These are phyloP conservation scores for Metschnikowia drakensbergensis DNA, from an alignment of 805 yeast genomes.

Conservation along the genomic window DNA sequence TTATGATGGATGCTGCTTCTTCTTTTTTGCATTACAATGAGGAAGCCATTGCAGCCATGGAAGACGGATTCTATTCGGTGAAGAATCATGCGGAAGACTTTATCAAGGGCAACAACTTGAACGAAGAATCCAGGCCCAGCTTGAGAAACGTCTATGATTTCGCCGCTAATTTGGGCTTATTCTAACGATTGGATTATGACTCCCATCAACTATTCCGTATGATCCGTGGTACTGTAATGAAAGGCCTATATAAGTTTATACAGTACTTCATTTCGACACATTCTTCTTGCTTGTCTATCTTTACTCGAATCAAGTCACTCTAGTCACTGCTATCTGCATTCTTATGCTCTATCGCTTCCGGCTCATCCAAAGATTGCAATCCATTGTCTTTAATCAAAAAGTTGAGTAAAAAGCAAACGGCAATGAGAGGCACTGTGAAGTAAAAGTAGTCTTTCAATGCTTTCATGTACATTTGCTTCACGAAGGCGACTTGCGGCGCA, in stretches of 20 bases:
- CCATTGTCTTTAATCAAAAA: constrained; percentile 40
- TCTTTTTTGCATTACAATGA: not conserved
- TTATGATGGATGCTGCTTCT: not conserved
- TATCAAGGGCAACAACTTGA: not conserved
- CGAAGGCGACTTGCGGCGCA: constrained; percentile 18
- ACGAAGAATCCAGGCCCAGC: constrained; percentile 1
- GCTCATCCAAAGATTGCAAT: constrained; percentile 32
- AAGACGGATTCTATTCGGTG: not conserved
- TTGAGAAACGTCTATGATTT: not conserved
- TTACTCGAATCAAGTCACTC: no score
- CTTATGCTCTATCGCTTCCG: not conserved
- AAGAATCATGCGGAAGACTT: not conserved
- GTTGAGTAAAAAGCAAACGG: constrained; percentile 28
- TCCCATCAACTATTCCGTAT: not conserved
- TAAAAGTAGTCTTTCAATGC: constrained; percentile 31
- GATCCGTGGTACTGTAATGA: no score
- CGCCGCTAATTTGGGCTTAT: not conserved
- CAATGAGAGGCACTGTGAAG: constrained; percentile 34
- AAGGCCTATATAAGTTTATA: no score
- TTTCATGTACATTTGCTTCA: constrained; percentile 25
- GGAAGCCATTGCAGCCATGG: not conserved
- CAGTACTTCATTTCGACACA: no score
- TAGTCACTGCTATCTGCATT: not conserved
- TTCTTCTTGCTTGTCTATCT: no score
- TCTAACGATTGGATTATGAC: not conserved